These are phyloP conservation scores for Larix kaempferi DNA, from an alignment of 75 land plant genomes.

Conservation along the genomic window DNA sequence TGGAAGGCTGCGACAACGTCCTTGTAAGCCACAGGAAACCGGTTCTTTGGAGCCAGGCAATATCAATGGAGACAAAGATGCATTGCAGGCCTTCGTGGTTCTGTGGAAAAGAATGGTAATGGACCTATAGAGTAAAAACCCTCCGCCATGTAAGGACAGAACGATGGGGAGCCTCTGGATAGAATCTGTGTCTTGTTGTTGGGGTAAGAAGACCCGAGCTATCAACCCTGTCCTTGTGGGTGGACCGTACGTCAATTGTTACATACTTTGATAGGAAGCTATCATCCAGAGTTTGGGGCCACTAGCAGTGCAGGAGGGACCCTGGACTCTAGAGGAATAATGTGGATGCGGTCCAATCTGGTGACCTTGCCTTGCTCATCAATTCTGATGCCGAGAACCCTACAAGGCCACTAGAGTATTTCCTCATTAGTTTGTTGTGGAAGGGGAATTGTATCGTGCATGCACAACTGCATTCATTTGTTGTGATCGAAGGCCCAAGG, in stretches of 20 bases:
- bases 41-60: conserved; percentile 9
- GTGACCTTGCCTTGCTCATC: too few species aligned
- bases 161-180: background rate
- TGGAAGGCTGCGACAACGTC: background rate
- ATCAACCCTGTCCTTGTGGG: conserved; percentile 20
- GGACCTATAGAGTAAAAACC: background rate
- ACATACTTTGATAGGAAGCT: conserved; percentile 9
- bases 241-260: conserved; percentile 13
- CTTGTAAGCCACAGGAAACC: conserved; percentile 7
- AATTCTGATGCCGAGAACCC: too few species aligned
- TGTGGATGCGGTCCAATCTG: too few species aligned
- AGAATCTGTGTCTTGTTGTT: background rate
- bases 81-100: background rate
- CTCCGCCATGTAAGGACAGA: conserved; percentile 3
- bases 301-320: too few species aligned
- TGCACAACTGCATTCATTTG: too few species aligned
- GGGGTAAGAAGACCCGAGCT: conserved; percentile 22
- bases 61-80: background rate
- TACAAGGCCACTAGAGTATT: too few species aligned
- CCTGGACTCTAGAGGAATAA: too few species aligned
- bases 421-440: too few species aligned
- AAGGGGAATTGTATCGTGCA: too few species aligned
- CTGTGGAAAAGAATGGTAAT: background rate
- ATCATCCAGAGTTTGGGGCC: too few species aligned
- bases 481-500: too few species aligned